Base-by-base conservation (phyloP, 345 rosid genomes). In the Pugionium dolabratum region DNA sequence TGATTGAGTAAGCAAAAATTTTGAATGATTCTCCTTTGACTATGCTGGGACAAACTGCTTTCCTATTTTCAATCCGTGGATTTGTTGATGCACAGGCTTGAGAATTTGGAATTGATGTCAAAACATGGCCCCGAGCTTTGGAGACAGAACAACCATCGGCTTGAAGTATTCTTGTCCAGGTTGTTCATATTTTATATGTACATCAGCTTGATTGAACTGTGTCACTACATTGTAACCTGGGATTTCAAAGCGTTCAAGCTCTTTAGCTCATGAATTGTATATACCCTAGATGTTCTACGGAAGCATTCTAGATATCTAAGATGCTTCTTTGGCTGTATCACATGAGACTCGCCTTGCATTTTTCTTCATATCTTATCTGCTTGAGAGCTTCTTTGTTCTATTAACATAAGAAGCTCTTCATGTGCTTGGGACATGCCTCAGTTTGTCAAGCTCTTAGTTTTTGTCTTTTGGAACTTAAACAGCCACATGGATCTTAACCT, bases 41-140 rank as follows among this genome's bases (percentile, higher is more conserved):
- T 3, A 39, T 5, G 0, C 42, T 39, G 9, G 42, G 1, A 39
- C 42, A 39, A 39, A 4, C 42, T 39, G 7, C 7, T 39, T 37
- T 3, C 3, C 36, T 34, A 2, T 3, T 7, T 56, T 37, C 5
- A 37, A 37, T 4, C 8, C 5, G 8, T 39, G 7, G 42, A 39
- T 50, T 76, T 67, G 32, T 72, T 72, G 27, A 59, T 42, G n/a
- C 51, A 30, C 75, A 94, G 99, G 89, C 75, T 94, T 79, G 99
- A 94, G 78, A 94, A 94, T 69, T 76, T 94, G 78, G 99, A 94
- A 6, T 39, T 90, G 79, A 82, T 94, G 86, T 80, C 86, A 54
- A 94, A 90, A 70, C 79, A 81, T 65, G 89, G 90, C 59, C 88
- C 97, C 18, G 90, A 88, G 75, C 82, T 85, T 51, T 94, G 97